Evolutionary conservation across 1,284 basidiomycete species (phyloP).

Genomic region (Xerocomus minutiporus): DNA sequence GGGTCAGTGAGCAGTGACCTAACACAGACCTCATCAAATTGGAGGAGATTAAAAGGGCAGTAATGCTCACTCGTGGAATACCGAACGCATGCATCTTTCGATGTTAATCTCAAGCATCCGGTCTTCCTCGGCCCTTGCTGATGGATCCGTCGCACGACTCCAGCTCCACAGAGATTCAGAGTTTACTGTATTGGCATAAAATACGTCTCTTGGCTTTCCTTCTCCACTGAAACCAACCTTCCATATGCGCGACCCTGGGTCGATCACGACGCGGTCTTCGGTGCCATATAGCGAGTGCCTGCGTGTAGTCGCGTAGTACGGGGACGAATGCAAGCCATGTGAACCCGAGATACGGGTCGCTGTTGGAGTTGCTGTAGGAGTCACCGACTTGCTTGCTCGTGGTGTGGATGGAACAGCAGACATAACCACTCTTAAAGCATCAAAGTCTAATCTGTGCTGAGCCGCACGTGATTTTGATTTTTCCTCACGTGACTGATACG

Average conservation of each 20-base stretch:
- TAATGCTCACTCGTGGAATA: slow-evolving; percentile 80
- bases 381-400: slow-evolving; percentile 15
- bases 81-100: slow-evolving; percentile 64
- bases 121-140: slow-evolving; percentile 68
- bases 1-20: slow-evolving; percentile 91
- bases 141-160: slow-evolving; percentile 47
- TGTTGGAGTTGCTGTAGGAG: slow-evolving; percentile 45
- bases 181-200: slow-evolving; percentile 47
- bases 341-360: slow-evolving; percentile 45
- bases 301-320: slow-evolving; percentile 72
- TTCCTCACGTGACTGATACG: slow-evolving; percentile 22
- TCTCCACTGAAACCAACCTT: slow-evolving; percentile 89
- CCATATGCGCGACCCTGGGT: slow-evolving; percentile 81
- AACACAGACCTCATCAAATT: slow-evolving; percentile 7
- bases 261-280: slow-evolving; percentile 81
- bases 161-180: slow-evolving; percentile 57
- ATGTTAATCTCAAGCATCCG: slow-evolving; percentile 64
- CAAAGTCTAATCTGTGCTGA: not conserved
- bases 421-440: slow-evolving; percentile 15
- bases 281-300: slow-evolving; percentile 80
- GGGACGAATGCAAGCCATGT: slow-evolving; percentile 58
- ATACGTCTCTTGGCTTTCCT: slow-evolving; percentile 74
- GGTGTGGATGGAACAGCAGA: slow-evolving; percentile 27
- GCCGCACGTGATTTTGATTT: slow-evolving; percentile 16
- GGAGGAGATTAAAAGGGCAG: not conserved